phyloP scores from a whole-genome alignment of 352 stramenopile genomes.

The Peronospora belbahrii region DNA sequence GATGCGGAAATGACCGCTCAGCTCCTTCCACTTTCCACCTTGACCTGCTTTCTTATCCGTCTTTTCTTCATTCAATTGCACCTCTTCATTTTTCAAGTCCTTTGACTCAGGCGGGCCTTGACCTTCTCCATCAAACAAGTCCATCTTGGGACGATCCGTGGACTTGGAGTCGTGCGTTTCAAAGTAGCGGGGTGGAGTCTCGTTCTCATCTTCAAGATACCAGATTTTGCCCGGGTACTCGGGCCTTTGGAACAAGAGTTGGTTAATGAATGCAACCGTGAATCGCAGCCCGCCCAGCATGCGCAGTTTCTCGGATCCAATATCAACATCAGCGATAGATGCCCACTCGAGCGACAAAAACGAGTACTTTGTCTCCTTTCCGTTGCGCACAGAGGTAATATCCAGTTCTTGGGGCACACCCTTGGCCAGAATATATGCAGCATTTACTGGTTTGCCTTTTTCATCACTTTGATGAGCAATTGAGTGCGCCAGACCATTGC shows the following conservation, averaged over 20 bases:
- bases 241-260: constrained; percentile 43
- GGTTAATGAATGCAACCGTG: constrained; percentile 46
- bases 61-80: not conserved
- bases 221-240: constrained; percentile 52
- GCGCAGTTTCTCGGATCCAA: constrained; percentile 66
- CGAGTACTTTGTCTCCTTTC: constrained; percentile 55
- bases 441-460: constrained; percentile 38
- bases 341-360: constrained; percentile 82
- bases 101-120: constrained; percentile 14
- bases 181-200: constrained; percentile 30
- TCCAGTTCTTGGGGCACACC: constrained; percentile 58
- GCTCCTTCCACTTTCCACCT: constrained; percentile 36
- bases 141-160: constrained; percentile 28
- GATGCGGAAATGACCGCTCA: constrained; percentile 42
- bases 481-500: constrained; percentile 64
- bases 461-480: constrained; percentile 46
- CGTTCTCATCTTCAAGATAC: constrained; percentile 39
- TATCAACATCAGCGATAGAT: constrained; percentile 75
- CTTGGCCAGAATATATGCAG: constrained; percentile 60
- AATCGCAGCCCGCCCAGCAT: constrained; percentile 59
- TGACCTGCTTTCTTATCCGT: constrained; percentile 1
- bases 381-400: constrained; percentile 51
- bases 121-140: constrained; percentile 33
- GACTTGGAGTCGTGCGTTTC: constrained; percentile 27
- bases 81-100: not conserved